Conservation (phyloP, 345 rosid genomes). For the thale cress (Arabidopsis thaliana) region DNA sequence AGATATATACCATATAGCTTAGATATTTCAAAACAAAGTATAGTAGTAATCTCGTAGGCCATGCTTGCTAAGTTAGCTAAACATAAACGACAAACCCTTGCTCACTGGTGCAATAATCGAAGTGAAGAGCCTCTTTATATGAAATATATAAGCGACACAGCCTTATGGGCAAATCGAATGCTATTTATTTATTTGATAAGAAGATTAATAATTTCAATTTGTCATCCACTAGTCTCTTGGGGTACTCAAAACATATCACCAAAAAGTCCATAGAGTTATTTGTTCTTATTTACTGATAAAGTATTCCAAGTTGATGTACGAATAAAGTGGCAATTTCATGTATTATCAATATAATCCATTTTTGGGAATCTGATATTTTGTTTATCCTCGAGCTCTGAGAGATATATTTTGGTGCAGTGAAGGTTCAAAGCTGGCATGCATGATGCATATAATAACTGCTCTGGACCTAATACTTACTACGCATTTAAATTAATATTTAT, state of each 20-base stretch:
- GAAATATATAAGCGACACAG: slow-evolving; percentile 29
- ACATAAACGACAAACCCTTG: slow-evolving; percentile 27
- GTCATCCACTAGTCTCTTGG: slow-evolving; percentile 34
- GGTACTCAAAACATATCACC: slow-evolving; percentile 12
- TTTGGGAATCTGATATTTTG: slow-evolving; percentile 34
- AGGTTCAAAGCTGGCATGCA: slow-evolving; percentile 46
- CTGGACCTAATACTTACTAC: slow-evolving; percentile 28
- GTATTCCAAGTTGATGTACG: slow-evolving; percentile 36
- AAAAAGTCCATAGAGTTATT: not conserved
- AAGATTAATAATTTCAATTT: slow-evolving; percentile 10
- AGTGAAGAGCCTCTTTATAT: not conserved
- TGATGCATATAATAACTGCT: slow-evolving; percentile 37
- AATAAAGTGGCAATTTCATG: slow-evolving; percentile 24
- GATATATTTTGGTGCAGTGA: slow-evolving; percentile 29
- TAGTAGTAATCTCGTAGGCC: slow-evolving; percentile 30
- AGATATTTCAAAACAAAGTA: slow-evolving; percentile 10
- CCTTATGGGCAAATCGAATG: slow-evolving; percentile 39
- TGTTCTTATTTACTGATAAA: not conserved
- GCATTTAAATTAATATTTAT: slow-evolving; percentile 20
- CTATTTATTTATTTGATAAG: not conserved
- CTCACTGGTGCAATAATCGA: slow-evolving; percentile 39
- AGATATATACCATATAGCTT: not conserved
- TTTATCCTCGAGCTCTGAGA: slow-evolving; percentile 39
- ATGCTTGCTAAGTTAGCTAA: not conserved
- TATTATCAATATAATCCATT: slow-evolving; percentile 18